Percentiles rank a stretch among this genome's conserved stretches.
These are phyloP conservation scores for Melaleuca alternifolia DNA, from an alignment of 345 rosid species.

Conservation along the genomic window DNA sequence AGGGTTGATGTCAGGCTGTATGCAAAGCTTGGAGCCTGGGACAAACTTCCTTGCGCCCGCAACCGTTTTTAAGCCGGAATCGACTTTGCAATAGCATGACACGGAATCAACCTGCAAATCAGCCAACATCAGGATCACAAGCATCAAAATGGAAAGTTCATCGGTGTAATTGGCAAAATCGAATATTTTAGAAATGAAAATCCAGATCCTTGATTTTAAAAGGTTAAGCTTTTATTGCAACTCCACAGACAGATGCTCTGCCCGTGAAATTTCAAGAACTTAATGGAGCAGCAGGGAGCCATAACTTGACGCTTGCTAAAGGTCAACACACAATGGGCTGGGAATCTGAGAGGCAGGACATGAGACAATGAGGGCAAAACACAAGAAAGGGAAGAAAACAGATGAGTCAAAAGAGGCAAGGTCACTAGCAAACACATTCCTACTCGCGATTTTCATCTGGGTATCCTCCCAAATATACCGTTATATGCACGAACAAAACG, in stretches of 20 bases:
- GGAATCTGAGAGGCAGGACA: neutral
- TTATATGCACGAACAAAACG: neutral
- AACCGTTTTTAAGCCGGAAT: constrained; percentile 79
- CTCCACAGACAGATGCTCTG: neutral
- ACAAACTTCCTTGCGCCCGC: constrained; percentile 94
- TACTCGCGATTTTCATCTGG: neutral
- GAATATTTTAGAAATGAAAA: neutral
- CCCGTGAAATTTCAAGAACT: neutral
- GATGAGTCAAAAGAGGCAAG: neutral
- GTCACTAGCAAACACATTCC: neutral
- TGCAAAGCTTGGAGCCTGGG: constrained; percentile 90
- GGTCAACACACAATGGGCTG: neutral
- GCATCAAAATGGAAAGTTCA: neutral
- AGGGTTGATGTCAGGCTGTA: constrained; percentile 90
- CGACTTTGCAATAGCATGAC: constrained; percentile 93
- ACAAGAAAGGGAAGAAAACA: neutral
- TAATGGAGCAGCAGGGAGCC: neutral
- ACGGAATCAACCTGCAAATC: constrained; percentile 84
- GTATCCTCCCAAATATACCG: neutral
- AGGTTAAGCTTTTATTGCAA: neutral
- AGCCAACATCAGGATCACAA: neutral
- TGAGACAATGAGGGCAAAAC: neutral
- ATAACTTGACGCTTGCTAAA: neutral
- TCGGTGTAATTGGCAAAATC: neutral
- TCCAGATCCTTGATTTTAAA: neutral